Evolutionary conservation across 768 basidiomycete genomes (phyloP), one percentile per base, ranked within the genome.

Genomic region (Agaricus blazei): DNA sequence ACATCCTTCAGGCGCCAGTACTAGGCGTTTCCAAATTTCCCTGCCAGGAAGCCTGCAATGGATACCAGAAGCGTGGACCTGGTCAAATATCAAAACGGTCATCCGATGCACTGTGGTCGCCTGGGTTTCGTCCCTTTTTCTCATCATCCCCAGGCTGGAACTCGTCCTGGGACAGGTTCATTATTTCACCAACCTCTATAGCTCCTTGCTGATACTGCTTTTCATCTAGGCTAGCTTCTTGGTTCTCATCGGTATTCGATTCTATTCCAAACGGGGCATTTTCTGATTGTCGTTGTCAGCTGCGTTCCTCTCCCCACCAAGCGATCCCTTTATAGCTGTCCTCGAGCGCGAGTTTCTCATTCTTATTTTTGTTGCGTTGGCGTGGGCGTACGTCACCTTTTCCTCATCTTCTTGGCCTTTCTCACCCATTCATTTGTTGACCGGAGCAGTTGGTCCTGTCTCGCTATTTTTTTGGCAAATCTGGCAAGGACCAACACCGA

Each of bases 301-400:
- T 3, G 70, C 82, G 0, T 80, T 89, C 59, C 60, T 90, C 3
- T 85, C 84, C 3, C 84, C 88, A 1, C 87, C 88, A 0, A 71
- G 63, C 23, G 87, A 87, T 52, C 84, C 86, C 0, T 87, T 89
- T 61, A 69, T 86, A n/a, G 72, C 77, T 3, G 84, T 85, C 3
- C 63, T 87, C 12, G 87, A 89, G 62, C 81, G 85, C 1, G 86
- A 89, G 62, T 43, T 79, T 8, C 70, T 79, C 5, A 79, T 84
- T 36, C 56, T 87, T 4, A 19, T 73, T 0, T 81, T 83, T 45
- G 76, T 76, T 0, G 59, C 70, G 1, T 19, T 73, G 8, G 73
- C 75, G 27, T 89, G 85, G 85, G 86, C 78, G 85, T 85, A 59
- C 65, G 83, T 77, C n/a, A 15, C 14, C 36, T 7, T 26, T 28